Base-by-base conservation (phyloP, 192 early-diverging fungal genomes). In the Coemansia aciculifera region DNA sequence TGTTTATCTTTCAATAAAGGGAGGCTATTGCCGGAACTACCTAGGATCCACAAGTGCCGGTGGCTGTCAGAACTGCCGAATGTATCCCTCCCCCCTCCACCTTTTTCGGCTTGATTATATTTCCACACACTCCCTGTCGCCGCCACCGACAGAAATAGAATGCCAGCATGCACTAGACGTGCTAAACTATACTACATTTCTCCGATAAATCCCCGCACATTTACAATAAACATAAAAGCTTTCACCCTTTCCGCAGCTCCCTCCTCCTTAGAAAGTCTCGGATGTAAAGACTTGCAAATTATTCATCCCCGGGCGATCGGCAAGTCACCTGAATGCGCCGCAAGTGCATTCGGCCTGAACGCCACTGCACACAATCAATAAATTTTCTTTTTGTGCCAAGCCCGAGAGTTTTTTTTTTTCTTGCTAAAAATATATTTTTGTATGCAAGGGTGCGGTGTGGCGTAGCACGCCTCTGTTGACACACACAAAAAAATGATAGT, bases 281-380 rank as follows among this genome's bases (percentile, higher is more conserved):
- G 19, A 23, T 24, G 9, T 51, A 40, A 40, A 40, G 39, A 1
- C 39, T 24, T 51, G 21, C 24, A 1, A 23, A 51, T 24, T 34
- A 24, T 27, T 51, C 10, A 5, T 51, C 19, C 48, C 19, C 48
- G 9, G 48, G 48, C 48, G 48, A 51, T 51, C 48, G 48, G 48
- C 19, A 21, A 34, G 48, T 51, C 48, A 51, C 48, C 48, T 51
- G 48, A 51, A 51, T 51, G 48, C 48, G 48, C 48, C 48, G 21
- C 48, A 24, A 51, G 48, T 51, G 21, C 48, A 51, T 51, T 51
- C 48, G 48, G 48, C 48, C 23, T 51, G 48, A 51, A 51, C 48
- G 48, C 48, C 48, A 51, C 48, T 51, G 48, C 23, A 51, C 48
- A 51, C 44, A 46, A 46, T 46, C 34, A 34, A 34, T 34, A 7